Evolutionary conservation across 2,329 filamentous ascomycete species (phyloP), one percentile per base, ranked within the genome.

Genomic region (Dryadomyces sulphureus): DNA sequence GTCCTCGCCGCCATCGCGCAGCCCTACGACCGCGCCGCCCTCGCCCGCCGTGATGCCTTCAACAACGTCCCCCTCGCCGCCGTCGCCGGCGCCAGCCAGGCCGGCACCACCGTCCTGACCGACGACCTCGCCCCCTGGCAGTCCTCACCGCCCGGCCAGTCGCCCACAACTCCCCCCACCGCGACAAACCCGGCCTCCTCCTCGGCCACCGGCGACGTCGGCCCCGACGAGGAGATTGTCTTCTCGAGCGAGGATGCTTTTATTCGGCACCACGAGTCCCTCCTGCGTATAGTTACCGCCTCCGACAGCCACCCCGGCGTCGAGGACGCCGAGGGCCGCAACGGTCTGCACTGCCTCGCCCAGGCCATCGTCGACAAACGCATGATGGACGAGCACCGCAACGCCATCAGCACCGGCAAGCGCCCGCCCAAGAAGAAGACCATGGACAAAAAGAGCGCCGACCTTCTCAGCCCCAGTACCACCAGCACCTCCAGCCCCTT

Each of bases 311-410:
- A 62, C 38, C 57, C 64, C 0, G 52, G 45, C 7, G 45, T 55
- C 16, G 66, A 70, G 50, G 67, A 72, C 50, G 35, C 57, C 1
- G 56, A 66, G 5, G 73, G 74, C 5, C 68, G 72, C 20, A 78
- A 78, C 49, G 73, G 67, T 8, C 61, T 78, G 16, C 74, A 78
- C 52, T 75, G 72, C 49, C 66, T 78, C n/a, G 73, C 73, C 2
- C 66, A 69, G 49, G 71, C 68, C 7, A 66, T 66, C n/a, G 57
- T 76, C 1, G 65, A 65, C 51, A 46, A 58, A 27, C 56, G 59
- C 4, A 63, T 61, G 9, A 55, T 60, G 14, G 59, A 62, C 44
- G 64, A 63, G 42, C 57, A 57, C 19, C 57, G 60, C 45, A 57
- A 57, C 7, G 52, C 52, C 12, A 53, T 59, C 1, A 51, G 56